Evolutionary conservation across 164 flowering plant species (phyloP), one percentile per base, ranked within the genome.

Genomic region (Tetracentron sinense): DNA sequence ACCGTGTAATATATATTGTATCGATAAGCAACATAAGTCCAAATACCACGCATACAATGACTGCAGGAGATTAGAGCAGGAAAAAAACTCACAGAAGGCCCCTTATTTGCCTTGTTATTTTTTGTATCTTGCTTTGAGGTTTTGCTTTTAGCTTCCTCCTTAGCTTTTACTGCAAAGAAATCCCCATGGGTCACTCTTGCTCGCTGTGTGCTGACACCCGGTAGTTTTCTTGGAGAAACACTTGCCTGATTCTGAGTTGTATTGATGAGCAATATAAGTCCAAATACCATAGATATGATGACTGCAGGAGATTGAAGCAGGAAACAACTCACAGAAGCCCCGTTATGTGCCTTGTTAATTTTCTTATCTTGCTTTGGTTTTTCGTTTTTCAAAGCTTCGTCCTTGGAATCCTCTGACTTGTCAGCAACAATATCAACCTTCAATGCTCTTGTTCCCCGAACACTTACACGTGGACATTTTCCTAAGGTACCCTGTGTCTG

Each of bases 401-500:
- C 48, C 15, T 17, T 31, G 2, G n/a, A 48, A 15, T 19, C 27
- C 15, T 16, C 23, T 2, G 15, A 44, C 56, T 33, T 33, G 20
- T 38, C 38, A 21, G 60, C 29, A 49, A 33, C 46, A 44, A 28
- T n/a, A 56, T 10, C 23, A 25, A 20, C 46, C 35, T 54, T 58
- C 21, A 16, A 26, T 48, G 33, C 60, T 30, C 50, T 63, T 33
- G 42, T 46, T 44, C 17, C 19, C 6, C 26, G 1, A 42, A 4
- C n/a, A 57, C 27, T 11, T 16, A 26, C 42, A 21, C 54, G 56
- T 22, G 19, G 7, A 6, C 7, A 30, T 60, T 50, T 28, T 26
- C 33, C 38, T 8, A 11, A 48, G 6, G 46, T n/a, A 59, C n/a
- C 65, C 50, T 4, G 11, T 48, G 17, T 61, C 75, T 72, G 46